Evolutionary conservation across 2,329 filamentous ascomycete genomes (phyloP), one percentile per base, ranked within the genome.

Genomic region (Metarhizium brunneum): DNA sequence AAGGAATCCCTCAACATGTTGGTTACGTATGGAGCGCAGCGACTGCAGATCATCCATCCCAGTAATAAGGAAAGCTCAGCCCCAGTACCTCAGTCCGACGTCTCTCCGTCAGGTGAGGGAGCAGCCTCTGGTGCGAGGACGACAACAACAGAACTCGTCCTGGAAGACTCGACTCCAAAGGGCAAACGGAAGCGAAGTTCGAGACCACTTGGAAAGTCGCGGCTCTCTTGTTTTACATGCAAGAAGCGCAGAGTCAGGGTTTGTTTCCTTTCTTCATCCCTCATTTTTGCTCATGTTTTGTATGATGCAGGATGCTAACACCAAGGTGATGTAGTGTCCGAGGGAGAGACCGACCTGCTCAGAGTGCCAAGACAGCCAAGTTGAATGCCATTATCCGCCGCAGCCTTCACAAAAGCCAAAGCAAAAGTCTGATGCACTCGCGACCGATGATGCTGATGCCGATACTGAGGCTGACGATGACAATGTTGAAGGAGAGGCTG

Each of bases 1-100:
- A 68, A 70, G 53, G 73, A 79, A 54, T 84, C 81, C 0, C 66
- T 84, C 14, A 73, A 70, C 1, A 80, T 84, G 79, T 70, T 84
- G 11, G 72, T 75, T 0, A 76, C 74, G 61, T 83, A 83, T 55
- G 81, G 81, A 20, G 80, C 81, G 6, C 79, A 83, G 62, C 70
- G 76, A 14, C 66, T 84, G 29, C 73, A 78, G 11, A 83, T 84
- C 51, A 77, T 84, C 5, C 80, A 82, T 54, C 79, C 80, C 3
- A 68, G 67, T 7, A 73, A 74, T 42, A 65, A 63, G 50, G 66
- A 69, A 16, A 63, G 65, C 6, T 63, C 65, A 48, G 53, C 59
- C 16, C 60, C 65, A 4, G 65, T 70, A 3, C 58, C 67, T 13
- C 54, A 62, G 8, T 61, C 58, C 58, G 35, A 60, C 47, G 59